A percentile compares a stretch with the other conserved stretches of the same genome.
Evolutionary conservation across 208 protist genomes (phyloP).

Genomic region (Leishmania tropica): DNA sequence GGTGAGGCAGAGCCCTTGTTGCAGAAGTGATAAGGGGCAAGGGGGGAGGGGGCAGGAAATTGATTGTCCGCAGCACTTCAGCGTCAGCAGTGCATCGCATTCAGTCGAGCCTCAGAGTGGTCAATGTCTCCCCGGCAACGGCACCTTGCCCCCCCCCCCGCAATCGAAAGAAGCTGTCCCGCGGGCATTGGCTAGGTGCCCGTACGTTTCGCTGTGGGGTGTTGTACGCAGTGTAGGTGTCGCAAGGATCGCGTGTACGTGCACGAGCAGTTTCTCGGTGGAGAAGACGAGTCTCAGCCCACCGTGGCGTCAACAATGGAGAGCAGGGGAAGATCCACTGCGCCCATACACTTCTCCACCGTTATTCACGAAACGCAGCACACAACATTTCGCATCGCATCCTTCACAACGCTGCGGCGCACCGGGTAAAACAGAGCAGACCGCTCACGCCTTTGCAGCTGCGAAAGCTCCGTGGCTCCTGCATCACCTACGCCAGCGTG

Average conservation of each 20-base stretch:
- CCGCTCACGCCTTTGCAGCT: conserved; percentile 19
- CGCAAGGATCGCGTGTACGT: conserved; percentile 48
- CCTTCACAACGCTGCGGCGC: conserved; percentile 39
- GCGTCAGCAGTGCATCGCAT: conserved; percentile 45
- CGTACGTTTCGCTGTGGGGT: conserved; percentile 45
- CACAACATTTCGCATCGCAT: conserved; percentile 57
- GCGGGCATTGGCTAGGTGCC: conserved; percentile 43
- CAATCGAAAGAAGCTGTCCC: conserved; percentile 17
- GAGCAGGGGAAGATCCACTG: conserved; percentile 23
- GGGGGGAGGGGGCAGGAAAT: conserved; percentile 30
- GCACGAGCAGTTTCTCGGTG: conserved; percentile 36
- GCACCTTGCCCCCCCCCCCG: neutral
- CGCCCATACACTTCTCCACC: neutral
- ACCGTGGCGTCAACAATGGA: conserved; percentile 55
- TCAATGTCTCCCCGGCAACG: conserved; percentile 38
- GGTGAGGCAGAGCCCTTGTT: neutral
- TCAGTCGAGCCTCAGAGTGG: conserved; percentile 29
- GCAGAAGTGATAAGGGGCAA: conserved; percentile 4
- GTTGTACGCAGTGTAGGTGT: conserved; percentile 59
- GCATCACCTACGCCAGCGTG: neutral
- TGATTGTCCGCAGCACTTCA: conserved; percentile 32
- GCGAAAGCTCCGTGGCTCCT: conserved; percentile 26
- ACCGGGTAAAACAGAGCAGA: conserved; percentile 19
- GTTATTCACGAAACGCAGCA: conserved; percentile 52
- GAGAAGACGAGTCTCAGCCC: conserved; percentile 49